These are phyloP conservation scores for Penicillium argentinense DNA, from an alignment of 495 filamentous ascomycete genomes.

Conservation along the genomic window DNA sequence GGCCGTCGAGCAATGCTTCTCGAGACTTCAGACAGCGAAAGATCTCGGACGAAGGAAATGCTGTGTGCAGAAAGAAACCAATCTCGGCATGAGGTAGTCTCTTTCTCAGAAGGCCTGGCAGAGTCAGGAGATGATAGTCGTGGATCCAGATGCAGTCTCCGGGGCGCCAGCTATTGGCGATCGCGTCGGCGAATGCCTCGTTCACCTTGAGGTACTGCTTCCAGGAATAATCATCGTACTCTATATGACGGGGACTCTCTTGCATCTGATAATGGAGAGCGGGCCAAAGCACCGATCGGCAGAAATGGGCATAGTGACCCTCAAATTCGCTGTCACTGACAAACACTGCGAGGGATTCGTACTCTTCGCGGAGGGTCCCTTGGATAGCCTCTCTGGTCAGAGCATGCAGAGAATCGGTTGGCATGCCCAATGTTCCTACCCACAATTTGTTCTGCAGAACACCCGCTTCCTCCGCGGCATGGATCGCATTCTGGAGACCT, in stretches of 20 bases:
- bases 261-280: constrained; percentile 94
- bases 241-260: constrained; percentile 90
- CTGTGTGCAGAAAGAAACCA: constrained; percentile 87
- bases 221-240: constrained; percentile 94
- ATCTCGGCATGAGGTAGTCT: constrained; percentile 79
- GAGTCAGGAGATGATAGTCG: constrained; percentile 84
- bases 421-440: constrained; percentile 88
- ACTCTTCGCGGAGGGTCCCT: constrained; percentile 71
- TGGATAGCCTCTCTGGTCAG: constrained; percentile 71
- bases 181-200: constrained; percentile 81
- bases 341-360: constrained; percentile 75
- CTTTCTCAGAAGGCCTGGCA: constrained; percentile 78
- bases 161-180: constrained; percentile 78
- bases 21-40: constrained; percentile 82
- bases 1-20: constrained; percentile 76
- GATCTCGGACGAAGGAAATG: constrained; percentile 89
- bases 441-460: constrained; percentile 65
- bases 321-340: constrained; percentile 82
- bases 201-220: constrained; percentile 84
- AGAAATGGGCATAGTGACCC: constrained; percentile 86
- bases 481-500: constrained; percentile 78
- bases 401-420: constrained; percentile 73
- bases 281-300: constrained; percentile 81
- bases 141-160: constrained; percentile 89
- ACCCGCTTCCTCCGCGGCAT: constrained; percentile 63